A percentile compares a stretch with the other conserved stretches of the same genome.
phyloP scores from a whole-genome alignment of 83 land plant species.

The Thuja plicata region DNA sequence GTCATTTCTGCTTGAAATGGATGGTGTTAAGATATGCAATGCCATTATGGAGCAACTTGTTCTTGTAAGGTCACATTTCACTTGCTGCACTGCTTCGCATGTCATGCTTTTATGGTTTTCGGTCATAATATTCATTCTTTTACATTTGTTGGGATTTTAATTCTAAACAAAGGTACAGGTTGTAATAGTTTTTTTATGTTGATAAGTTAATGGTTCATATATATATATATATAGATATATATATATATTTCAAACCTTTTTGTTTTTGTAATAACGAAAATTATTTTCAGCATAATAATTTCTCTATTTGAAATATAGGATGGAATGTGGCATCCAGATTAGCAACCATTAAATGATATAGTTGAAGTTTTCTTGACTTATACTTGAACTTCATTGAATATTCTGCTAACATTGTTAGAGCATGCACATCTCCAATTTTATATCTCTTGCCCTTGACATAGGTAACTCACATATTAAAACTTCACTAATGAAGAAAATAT shows the following conservation, averaged over 20 bases:
- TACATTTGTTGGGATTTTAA: background rate
- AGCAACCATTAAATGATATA: background rate
- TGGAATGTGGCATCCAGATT: background rate
- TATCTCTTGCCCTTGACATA: background rate
- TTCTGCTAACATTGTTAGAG: background rate
- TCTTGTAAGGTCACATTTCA: background rate
- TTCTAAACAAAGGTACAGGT: background rate
- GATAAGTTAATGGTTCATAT: background rate
- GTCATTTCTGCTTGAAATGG: background rate
- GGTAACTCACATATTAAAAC: background rate
- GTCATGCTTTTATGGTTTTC: background rate
- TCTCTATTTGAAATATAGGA: background rate
- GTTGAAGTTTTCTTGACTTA: background rate
- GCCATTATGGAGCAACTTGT: background rate
- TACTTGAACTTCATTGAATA: background rate
- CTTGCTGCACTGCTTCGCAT: background rate
- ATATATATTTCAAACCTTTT: background rate
- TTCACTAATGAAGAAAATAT: background rate
- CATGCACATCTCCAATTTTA: background rate
- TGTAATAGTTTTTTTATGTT: background rate
- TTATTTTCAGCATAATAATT: background rate
- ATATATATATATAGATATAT: background rate
- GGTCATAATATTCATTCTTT: background rate
- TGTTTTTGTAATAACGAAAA: background rate
- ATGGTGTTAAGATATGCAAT: background rate